phyloP scores from a whole-genome alignment of 1,139 yeast genomes.

The Pichia terricola region DNA sequence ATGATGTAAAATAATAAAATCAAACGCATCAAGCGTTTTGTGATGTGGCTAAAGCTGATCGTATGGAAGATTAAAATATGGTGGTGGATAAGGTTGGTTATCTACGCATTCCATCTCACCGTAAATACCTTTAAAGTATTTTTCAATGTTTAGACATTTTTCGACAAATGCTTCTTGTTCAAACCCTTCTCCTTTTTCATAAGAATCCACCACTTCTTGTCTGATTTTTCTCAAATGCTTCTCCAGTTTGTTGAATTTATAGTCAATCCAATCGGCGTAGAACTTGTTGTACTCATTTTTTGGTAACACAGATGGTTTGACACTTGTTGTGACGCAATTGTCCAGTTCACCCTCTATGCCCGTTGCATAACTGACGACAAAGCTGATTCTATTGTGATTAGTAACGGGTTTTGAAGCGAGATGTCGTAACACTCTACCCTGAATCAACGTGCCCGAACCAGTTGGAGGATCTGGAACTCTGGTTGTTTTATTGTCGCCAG shows the following conservation, averaged over 20 bases:
- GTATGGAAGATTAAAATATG: conserved; percentile 19
- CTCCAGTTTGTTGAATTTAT: conserved; percentile 28
- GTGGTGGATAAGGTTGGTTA: conserved; percentile 25
- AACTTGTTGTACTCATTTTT: conserved; percentile 27
- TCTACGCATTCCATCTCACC: conserved; percentile 24
- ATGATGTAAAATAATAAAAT: no score
- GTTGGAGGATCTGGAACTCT: conserved; percentile 28
- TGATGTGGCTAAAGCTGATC: conserved; percentile 2
- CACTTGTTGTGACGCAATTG: conserved; percentile 27
- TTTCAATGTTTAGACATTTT: conserved; percentile 19
- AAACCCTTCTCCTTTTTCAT: conserved; percentile 17
- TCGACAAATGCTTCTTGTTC: conserved; percentile 20
- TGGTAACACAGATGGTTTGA: conserved; percentile 30
- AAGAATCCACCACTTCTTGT: conserved; percentile 14
- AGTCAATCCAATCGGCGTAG: conserved; percentile 30
- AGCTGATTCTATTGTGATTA: conserved; percentile 27
- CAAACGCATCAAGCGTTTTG: no score
- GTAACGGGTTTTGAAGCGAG: conserved; percentile 30
- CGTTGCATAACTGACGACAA: conserved; percentile 24
- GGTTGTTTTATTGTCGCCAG: conserved; percentile 26
- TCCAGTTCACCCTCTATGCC: conserved; percentile 26
- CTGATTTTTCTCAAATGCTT: conserved; percentile 26
- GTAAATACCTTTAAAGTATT: conserved; percentile 20
- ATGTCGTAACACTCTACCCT: conserved; percentile 30
- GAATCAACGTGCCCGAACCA: conserved; percentile 30